Conservation (phyloP, 2,329 filamentous ascomycete species). For the Paramyrothecium sp. region DNA sequence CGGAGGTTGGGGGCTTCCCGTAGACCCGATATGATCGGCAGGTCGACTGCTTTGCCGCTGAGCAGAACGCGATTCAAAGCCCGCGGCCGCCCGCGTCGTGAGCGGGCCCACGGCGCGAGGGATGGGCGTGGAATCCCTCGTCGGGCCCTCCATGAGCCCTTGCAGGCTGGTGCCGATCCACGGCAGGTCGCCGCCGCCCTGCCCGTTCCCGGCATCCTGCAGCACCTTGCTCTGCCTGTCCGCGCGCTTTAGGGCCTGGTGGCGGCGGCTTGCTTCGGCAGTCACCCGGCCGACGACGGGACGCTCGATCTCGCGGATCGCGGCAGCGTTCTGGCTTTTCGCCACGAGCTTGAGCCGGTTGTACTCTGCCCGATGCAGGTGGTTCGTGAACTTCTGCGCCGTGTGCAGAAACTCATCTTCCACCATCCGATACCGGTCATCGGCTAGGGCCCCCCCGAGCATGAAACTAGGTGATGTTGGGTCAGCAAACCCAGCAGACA, state of each 20-base stretch:
- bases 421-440: constrained; percentile 78
- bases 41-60: constrained; percentile 6
- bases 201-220: not conserved
- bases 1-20: not conserved
- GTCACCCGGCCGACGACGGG: constrained; percentile 44
- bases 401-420: constrained; percentile 74
- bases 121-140: constrained; percentile 26
- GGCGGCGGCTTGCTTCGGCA: constrained; percentile 17
- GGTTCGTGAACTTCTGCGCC: constrained; percentile 68
- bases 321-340: constrained; percentile 50
- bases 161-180: constrained; percentile 33
- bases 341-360: constrained; percentile 61
- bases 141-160: constrained; percentile 42
- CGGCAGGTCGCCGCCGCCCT: constrained; percentile 10
- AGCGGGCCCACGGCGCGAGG: constrained; percentile 15
- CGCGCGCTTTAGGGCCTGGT: constrained; percentile 13
- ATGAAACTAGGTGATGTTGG: constrained; percentile 49
- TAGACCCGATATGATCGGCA: not conserved
- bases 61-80: constrained; percentile 17
- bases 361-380: constrained; percentile 78
- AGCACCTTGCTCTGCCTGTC: constrained; percentile 22
- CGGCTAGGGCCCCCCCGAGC: constrained; percentile 60
- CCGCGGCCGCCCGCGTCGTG: constrained; percentile 23
- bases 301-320: constrained; percentile 49
- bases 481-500: not conserved